Conservation (phyloP, 108 stramenopile genomes). For the Nitzschia sp. region DNA sequence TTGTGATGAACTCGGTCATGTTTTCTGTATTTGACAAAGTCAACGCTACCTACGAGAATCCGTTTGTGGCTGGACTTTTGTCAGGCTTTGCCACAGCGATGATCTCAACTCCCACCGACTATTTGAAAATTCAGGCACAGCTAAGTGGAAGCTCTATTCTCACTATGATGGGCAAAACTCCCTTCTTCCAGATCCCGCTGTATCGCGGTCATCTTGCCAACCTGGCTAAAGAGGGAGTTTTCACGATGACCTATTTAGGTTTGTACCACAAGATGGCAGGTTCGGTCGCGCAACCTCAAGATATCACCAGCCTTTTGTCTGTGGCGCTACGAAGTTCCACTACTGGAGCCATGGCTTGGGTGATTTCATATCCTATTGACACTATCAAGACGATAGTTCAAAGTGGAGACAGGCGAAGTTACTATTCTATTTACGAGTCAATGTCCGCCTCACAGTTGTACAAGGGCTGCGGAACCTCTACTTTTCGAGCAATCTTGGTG, state of each 20-base stretch:
- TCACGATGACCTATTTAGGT: not conserved
- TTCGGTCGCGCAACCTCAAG: no score
- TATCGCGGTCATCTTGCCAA: not conserved
- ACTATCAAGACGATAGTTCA: not conserved
- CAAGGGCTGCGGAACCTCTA: not conserved
- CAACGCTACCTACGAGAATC: not conserved
- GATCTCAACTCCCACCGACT: not conserved
- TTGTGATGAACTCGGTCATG: not conserved
- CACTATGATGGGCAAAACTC: no score
- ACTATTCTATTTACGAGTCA: not conserved
- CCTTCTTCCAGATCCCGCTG: no score
- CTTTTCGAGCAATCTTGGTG: not conserved
- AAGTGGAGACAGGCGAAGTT: not conserved
- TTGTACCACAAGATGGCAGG: not conserved
- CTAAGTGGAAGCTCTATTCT: not conserved
- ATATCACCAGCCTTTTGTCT: no score
- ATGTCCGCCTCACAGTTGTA: not conserved
- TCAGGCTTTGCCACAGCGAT: not conserved
- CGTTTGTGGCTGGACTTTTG: not conserved
- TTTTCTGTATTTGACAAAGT: not conserved
- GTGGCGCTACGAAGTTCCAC: not conserved
- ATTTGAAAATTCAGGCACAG: not conserved
- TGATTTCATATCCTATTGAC: not conserved
- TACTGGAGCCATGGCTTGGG: not conserved
- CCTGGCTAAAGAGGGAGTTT: not conserved